Percentiles rank a stretch among this genome's conserved stretches.
Evolutionary conservation across 2,329 filamentous ascomycete genomes (phyloP).

Genomic region (Chaetomiaceae sp.): DNA sequence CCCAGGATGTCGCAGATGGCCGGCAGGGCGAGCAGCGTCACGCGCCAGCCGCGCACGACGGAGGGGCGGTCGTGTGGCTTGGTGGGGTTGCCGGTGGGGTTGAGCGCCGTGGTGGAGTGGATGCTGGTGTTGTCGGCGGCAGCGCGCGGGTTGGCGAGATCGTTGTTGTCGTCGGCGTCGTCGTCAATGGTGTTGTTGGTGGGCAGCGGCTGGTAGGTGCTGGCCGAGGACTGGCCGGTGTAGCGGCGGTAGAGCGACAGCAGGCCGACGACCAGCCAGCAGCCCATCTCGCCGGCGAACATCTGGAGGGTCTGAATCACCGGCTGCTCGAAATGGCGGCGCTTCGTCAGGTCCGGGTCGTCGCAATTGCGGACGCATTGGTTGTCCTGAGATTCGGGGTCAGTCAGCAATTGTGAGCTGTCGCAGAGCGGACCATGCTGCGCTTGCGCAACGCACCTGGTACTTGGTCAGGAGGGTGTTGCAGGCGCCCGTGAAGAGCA

Average conservation of each 20-base stretch:
- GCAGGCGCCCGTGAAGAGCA: constrained; percentile 92
- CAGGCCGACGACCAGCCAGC: constrained; percentile 80
- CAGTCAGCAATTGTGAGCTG: too few species aligned
- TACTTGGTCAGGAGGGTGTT: constrained; percentile 97
- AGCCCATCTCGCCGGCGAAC: constrained; percentile 95
- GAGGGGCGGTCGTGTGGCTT: constrained; percentile 41
- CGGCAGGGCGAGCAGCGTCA: constrained; percentile 73
- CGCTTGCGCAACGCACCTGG: too few species aligned
- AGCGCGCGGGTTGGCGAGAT: constrained; percentile 30
- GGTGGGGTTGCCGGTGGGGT: constrained; percentile 31
- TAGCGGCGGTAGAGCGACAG: constrained; percentile 60
- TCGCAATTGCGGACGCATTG: constrained; percentile 93
- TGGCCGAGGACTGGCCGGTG: constrained; percentile 31
- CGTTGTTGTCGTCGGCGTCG: constrained; percentile 41
- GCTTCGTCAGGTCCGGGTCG: constrained; percentile 57
- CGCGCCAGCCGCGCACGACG: constrained; percentile 62
- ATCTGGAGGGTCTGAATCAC: constrained; percentile 96
- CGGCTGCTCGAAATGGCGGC: constrained; percentile 80
- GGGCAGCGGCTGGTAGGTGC: constrained; percentile 59
- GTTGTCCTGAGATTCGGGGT: constrained; percentile 67
- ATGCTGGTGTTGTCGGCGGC: constrained; percentile 41
- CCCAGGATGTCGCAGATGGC: constrained; percentile 91
- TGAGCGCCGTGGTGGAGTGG: constrained; percentile 38
- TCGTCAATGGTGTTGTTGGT: constrained; percentile 31
- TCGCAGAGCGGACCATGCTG: too few species aligned